These are phyloP conservation scores for Lichtheimia ramosa DNA, from an alignment of 371 early-diverging fungal species.

Conservation along the genomic window DNA sequence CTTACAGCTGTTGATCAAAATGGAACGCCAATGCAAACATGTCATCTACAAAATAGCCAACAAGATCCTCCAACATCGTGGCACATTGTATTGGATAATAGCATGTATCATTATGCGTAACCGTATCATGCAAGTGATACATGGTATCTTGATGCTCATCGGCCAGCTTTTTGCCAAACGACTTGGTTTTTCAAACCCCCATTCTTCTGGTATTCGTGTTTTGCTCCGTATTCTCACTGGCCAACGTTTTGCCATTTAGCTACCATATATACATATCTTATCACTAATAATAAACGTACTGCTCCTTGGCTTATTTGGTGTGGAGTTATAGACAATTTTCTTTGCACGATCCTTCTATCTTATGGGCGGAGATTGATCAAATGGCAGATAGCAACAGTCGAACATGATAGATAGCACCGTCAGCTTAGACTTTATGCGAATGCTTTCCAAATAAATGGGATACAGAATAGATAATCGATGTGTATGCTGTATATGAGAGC, in stretches of 20 bases:
- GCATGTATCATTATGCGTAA: conserved; percentile 32
- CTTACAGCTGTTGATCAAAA: neutral
- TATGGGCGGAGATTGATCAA: too few species aligned
- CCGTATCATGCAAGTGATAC: conserved; percentile 30
- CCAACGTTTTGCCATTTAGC: conserved; percentile 6
- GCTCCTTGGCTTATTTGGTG: too few species aligned
- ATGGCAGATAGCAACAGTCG: too few species aligned
- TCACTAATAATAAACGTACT: too few species aligned
- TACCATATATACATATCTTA: too few species aligned
- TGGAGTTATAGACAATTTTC: too few species aligned
- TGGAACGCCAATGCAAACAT: conserved; percentile 3
- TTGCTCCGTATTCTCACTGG: conserved; percentile 23
- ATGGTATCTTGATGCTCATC: conserved; percentile 26
- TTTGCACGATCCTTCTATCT: too few species aligned
- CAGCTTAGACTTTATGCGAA: too few species aligned
- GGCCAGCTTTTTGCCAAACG: conserved; percentile 21
- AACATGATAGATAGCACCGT: too few species aligned
- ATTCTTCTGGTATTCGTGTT: conserved; percentile 20
- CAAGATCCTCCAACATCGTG: conserved; percentile 23
- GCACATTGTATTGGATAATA: conserved; percentile 35
- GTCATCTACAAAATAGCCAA: conserved; percentile 10
- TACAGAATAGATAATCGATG: too few species aligned
- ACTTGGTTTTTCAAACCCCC: neutral
- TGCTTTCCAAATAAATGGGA: too few species aligned
- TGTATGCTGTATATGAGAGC: too few species aligned